Evolutionary conservation across 2,329 filamentous ascomycete species (phyloP).

Genomic region (Sarocladium kiliense): DNA sequence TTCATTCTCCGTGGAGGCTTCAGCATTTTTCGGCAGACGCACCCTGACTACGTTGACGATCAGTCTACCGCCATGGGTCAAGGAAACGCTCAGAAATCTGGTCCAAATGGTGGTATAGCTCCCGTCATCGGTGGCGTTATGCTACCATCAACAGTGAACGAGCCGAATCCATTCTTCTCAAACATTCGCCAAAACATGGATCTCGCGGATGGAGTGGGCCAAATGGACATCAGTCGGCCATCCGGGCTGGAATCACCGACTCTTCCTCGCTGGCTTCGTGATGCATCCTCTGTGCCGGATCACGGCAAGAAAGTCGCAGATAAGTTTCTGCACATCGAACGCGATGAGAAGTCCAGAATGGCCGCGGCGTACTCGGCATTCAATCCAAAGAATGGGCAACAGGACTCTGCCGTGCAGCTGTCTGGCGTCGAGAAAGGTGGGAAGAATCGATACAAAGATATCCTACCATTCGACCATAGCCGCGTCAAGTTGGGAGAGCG

Average conservation of each 20-base stretch:
- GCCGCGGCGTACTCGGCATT: conserved; percentile 62
- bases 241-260: conserved; percentile 38
- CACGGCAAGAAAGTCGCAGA: conserved; percentile 77
- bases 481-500: conserved; percentile 73
- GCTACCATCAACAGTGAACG: conserved; percentile 64
- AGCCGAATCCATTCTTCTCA: conserved; percentile 83
- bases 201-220: conserved; percentile 85
- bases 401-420: conserved; percentile 55
- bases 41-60: conserved; percentile 58
- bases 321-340: conserved; percentile 79
- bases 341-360: conserved; percentile 87
- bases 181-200: conserved; percentile 98
- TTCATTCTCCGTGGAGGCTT: conserved; percentile 82
- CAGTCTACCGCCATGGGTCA: conserved; percentile 41
- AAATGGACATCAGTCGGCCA: conserved; percentile 55
- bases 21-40: conserved; percentile 62
- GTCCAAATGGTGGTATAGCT: conserved; percentile 35
- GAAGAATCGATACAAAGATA: conserved; percentile 98
- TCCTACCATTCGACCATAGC: conserved; percentile 91
- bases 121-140: conserved; percentile 87
- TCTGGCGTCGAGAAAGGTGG: conserved; percentile 90
- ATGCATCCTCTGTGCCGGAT: conserved; percentile 61
- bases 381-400: conserved; percentile 29
- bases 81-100: conserved; percentile 26
- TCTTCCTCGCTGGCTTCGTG: conserved; percentile 73